phyloP scores from a whole-genome alignment of 2,329 filamentous ascomycete genomes.

The Microcyclosporella mali region DNA sequence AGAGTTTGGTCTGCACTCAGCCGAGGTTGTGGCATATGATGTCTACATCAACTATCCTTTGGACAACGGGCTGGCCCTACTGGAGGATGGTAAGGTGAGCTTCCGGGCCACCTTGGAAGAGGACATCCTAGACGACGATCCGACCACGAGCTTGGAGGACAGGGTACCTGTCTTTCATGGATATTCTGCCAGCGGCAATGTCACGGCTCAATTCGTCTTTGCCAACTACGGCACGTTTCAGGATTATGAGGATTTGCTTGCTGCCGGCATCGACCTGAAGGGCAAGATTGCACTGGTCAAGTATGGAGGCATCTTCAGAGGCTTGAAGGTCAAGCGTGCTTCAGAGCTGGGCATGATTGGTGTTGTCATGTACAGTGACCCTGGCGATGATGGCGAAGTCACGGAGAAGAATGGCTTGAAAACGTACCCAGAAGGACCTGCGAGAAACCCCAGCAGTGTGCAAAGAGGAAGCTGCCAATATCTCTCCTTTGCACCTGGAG shows the following conservation, averaged over 20 bases:
- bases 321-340: conserved; percentile 86
- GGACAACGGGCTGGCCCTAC: conserved; percentile 34
- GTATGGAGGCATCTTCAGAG: conserved; percentile 82
- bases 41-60: conserved; percentile 48
- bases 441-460: conserved; percentile 79
- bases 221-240: conserved; percentile 84
- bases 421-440: conserved; percentile 78
- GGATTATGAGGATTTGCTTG: conserved; percentile 76
- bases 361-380: conserved; percentile 78
- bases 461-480: conserved; percentile 78
- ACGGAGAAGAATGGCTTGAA: conserved; percentile 76
- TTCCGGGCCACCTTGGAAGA: conserved; percentile 67
- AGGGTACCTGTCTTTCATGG: conserved; percentile 88
- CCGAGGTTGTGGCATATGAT: conserved; percentile 45
- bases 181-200: conserved; percentile 87
- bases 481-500: conserved; percentile 53
- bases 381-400: conserved; percentile 76
- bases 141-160: conserved; percentile 64
- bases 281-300: conserved; percentile 84
- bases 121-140: conserved; percentile 76
- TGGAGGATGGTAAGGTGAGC: conserved; percentile 34
- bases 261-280: conserved; percentile 65
- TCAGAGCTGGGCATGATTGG: conserved; percentile 86
- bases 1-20: conserved; percentile 43
- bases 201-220: conserved; percentile 79